Evolutionary conservation across 768 basidiomycete genomes (phyloP).

Genomic region (Naganishia kalamii): DNA sequence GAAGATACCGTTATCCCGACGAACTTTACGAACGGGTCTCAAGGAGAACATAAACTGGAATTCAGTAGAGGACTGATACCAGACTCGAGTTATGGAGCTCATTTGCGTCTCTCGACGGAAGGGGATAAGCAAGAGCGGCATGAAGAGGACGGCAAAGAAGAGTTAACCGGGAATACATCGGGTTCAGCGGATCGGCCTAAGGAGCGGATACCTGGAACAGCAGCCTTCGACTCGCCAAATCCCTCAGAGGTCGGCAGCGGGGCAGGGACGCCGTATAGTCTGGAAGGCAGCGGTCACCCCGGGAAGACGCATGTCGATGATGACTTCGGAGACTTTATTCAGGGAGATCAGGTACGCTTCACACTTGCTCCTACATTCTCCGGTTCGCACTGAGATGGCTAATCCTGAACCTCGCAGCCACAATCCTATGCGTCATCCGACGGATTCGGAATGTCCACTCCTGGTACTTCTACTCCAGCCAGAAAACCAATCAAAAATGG

Average conservation of each 20-base stretch:
- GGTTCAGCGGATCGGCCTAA: not conserved
- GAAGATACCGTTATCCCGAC: not conserved
- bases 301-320: slow-evolving; percentile 8
- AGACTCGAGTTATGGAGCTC: slow-evolving; percentile 1
- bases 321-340: slow-evolving; percentile 20
- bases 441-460: not conserved
- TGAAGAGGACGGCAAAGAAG: not conserved
- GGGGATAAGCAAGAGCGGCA: not conserved
- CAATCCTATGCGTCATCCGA: not conserved
- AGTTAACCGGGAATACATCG: not conserved
- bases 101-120: not conserved
- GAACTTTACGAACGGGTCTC: not conserved
- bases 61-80: not conserved
- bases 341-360: not conserved
- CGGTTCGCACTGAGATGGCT: too few relatives aligned
- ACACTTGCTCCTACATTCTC: not conserved
- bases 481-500: slow-evolving; percentile 9
- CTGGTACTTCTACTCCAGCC: slow-evolving; percentile 17
- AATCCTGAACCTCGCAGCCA: not conserved
- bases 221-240: not conserved
- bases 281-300: not conserved
- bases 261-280: not conserved
- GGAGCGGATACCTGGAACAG: not conserved
- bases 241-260: not conserved
- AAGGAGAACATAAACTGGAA: not conserved